These are phyloP conservation scores for Colletotrichum sublineola DNA, from an alignment of 2,329 filamentous ascomycete species.

Conservation along the genomic window DNA sequence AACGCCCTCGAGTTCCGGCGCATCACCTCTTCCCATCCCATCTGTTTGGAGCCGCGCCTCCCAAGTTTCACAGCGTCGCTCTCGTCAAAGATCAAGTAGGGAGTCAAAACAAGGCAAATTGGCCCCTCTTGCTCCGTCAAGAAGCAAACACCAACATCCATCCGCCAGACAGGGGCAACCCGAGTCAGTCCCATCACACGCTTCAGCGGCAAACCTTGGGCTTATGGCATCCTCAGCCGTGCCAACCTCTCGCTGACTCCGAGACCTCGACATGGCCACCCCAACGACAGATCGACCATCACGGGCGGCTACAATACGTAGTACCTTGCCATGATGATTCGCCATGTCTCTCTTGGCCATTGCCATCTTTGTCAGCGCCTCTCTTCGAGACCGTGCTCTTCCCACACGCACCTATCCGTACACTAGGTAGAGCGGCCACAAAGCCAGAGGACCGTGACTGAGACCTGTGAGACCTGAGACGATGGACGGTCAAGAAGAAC, in stretches of 20 bases:
- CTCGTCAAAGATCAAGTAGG: not conserved
- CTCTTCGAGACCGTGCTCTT: not conserved
- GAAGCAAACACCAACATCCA: not conserved
- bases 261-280: slow-evolving; percentile 6
- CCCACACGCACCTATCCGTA: not conserved
- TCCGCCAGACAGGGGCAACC: slow-evolving; percentile 24
- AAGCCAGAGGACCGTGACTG: slow-evolving; percentile 8
- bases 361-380: not conserved
- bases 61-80: slow-evolving; percentile 11
- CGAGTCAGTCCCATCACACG: slow-evolving; percentile 33
- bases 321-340: not conserved
- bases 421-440: not conserved
- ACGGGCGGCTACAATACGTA: slow-evolving; percentile 3
- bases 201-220: slow-evolving; percentile 19
- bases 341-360: not conserved
- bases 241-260: slow-evolving; percentile 25
- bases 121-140: slow-evolving; percentile 16
- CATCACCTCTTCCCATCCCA: not conserved
- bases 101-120: slow-evolving; percentile 29
- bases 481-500: slow-evolving; percentile 6
- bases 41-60: not conserved
- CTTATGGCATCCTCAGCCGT: slow-evolving; percentile 24
- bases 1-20: not conserved
- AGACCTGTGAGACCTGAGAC: slow-evolving; percentile 20
- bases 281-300: slow-evolving; percentile 17